Base-by-base conservation (phyloP, 129 eudicot species). In the Lonicera japonica region DNA sequence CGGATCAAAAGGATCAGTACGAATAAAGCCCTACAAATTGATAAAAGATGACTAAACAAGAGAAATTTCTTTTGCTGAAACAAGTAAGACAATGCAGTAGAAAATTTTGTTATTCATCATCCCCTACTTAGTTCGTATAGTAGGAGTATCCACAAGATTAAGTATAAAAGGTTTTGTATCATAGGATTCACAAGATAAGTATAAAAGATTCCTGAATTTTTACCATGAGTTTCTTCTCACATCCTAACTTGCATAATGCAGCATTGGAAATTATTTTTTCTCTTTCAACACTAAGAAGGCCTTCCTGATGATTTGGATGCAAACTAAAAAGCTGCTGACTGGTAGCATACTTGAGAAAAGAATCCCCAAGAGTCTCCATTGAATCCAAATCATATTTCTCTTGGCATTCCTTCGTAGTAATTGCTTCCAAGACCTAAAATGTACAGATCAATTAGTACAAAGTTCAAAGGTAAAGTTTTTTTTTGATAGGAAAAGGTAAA, bases 361-460 rank as follows among this genome's bases (percentile, higher is more conserved):
- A 92, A 63, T 92, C 98, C 3, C 98, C 98, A 46, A 92, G 81
- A 59, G 96, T 83, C 82, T 87, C 98, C 17, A 92, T 67, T 29
- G 98, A 92, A 72, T 92, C 96, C 57, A 92, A 65, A 76, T 84
- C 83, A 66, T 77, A 70, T 8, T 55, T 62, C 73, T 92, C 98
- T 61, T 67, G 85, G 77, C 98, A 92, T 45, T 74, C 73, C 51
- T 85, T 92, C 0, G 98, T 82, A 11, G 98, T 92, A 5, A 87
- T 76, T 21, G 95, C 96, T 64, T 92, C 98, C 83, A 92, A 71
- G 40, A 92, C 76, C 98, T 86, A 52, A 29, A 29, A 70, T 12
- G 21, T 16, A 23, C 6, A 61, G 24, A 71, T 40, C 46, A 56
- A 61, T 56, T 24, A 64, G 36, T 11, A 21, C 10, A n/a, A n/a